phyloP scores from a whole-genome alignment of 2,329 filamentous ascomycete genomes.

The Fusarium setosum region DNA sequence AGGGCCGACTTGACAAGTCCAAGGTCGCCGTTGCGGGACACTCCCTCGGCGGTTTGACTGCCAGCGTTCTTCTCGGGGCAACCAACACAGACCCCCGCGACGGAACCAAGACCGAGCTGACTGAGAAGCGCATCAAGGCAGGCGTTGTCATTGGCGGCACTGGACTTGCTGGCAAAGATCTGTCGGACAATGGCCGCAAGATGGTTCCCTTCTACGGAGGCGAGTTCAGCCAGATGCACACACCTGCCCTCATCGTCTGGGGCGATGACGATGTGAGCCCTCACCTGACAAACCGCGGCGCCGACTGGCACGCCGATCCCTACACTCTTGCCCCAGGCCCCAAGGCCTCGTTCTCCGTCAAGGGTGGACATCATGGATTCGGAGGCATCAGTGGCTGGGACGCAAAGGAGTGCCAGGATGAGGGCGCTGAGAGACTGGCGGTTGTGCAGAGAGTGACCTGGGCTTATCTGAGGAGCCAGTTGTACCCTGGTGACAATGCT shows the following conservation, averaged over 20 bases:
- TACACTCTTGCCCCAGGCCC: constrained; percentile 29
- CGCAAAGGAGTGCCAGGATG: constrained; percentile 39
- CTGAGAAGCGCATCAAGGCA: constrained; percentile 39
- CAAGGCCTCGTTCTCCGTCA: constrained; percentile 34
- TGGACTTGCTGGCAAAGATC: constrained; percentile 24
- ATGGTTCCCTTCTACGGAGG: constrained; percentile 36
- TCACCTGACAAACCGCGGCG: constrained; percentile 32
- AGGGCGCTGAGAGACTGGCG: constrained; percentile 37
- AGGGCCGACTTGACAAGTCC: constrained; percentile 35
- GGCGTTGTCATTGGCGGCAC: constrained; percentile 39
- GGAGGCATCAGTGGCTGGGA: constrained; percentile 44
- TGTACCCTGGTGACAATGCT: constrained; percentile 29
- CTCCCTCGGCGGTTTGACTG: constrained; percentile 37
- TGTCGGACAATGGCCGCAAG: constrained; percentile 15
- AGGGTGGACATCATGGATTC: constrained; percentile 40
- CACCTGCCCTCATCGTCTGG: constrained; percentile 36
- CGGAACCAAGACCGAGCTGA: constrained; percentile 14
- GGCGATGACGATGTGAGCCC: constrained; percentile 38
- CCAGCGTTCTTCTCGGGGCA: constrained; percentile 32
- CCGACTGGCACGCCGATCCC: constrained; percentile 41
- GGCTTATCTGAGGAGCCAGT: constrained; percentile 39
- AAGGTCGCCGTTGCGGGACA: constrained; percentile 41
- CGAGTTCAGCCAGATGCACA: constrained; percentile 36
- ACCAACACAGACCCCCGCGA: constrained; percentile 37
- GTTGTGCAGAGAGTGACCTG: constrained; percentile 38